Evolutionary conservation across 257 asterid species (phyloP), one percentile per base, ranked within the genome.

Genomic region (Voacanga thouarsii): DNA sequence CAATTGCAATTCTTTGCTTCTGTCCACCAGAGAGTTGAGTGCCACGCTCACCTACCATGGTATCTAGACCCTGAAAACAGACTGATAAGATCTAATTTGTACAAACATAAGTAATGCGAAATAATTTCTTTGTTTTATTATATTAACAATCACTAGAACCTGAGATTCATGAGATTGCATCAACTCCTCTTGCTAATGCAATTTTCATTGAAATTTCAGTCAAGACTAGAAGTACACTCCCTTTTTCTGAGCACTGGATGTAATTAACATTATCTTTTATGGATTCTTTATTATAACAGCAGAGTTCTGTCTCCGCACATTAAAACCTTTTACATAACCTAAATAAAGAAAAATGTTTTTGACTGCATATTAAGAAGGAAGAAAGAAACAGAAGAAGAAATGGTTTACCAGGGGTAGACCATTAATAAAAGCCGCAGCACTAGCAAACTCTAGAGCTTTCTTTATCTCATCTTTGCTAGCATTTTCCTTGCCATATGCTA

Each of bases 21-120:
- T 84, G 87, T 51, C 87, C 85, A 76, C 87, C 87, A 11, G 87
- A 81, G 18, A 84, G 81, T 68, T 84, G 85, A 75, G 85, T 61
- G 70, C 87, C 87, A 16, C 53, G 55, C 44, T 84, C 82, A 21
- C 85, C 85, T 6, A 84, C 83, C 80, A 81, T 66, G 0, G 87
- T 84, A 12, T 79, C 85, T 50, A 81, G 60, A 63, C 87, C 87
- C 87, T 84, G 78, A 18, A 60, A 28, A 33, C 14, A 55, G 39
- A 18, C 14, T 9, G 37, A 70, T 1, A 37, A 55, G 7, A 50
- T 68, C 55, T 5, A 66, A 50, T 19, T 21, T 23, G 4, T 44
- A 12, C n/a, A 61, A 24, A 68, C 80, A 44, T 23, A 11, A 26
- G 68, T 3, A 53, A 30, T 24, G 37, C 4, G 49, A 74, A 28